Evolutionary conservation across 176 grass and related monocot genomes (phyloP).

Genomic region (Aegilops bicornis): DNA sequence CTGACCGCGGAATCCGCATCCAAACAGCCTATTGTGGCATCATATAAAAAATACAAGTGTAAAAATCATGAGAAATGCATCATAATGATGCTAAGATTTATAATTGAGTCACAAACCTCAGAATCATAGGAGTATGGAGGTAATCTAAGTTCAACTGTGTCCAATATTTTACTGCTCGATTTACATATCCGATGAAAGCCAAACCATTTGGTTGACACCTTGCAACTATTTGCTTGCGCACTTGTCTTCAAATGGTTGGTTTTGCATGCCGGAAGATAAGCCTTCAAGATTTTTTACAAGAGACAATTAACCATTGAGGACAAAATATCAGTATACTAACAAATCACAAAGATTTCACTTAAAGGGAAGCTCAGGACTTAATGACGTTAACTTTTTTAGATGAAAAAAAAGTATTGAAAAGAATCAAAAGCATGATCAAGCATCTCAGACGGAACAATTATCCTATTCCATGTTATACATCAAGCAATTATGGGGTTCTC

Average conservation of each 20-base stretch:
- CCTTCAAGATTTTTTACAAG: slow-evolving; percentile 58
- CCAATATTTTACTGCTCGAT: slow-evolving; percentile 73
- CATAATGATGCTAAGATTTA: slow-evolving; percentile 25
- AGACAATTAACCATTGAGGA: slow-evolving; percentile 16
- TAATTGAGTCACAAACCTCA: slow-evolving; percentile 45
- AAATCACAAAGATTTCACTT: not conserved
- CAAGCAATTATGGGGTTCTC: not conserved
- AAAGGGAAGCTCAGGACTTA: not conserved
- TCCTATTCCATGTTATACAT: not conserved
- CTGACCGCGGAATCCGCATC: slow-evolving; percentile 62
- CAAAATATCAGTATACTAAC: not conserved
- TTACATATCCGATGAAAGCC: slow-evolving; percentile 89
- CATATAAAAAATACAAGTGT: slow-evolving; percentile 12
- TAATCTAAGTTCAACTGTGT: slow-evolving; percentile 65
- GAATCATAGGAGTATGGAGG: slow-evolving; percentile 81
- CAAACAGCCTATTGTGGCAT: slow-evolving; percentile 68
- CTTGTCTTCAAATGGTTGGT: slow-evolving; percentile 59
- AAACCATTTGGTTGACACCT: slow-evolving; percentile 94
- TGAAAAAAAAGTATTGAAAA: not conserved
- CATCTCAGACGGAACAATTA: not conserved
- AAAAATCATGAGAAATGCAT: not conserved
- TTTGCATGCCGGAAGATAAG: slow-evolving; percentile 52
- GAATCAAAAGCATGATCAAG: not conserved
- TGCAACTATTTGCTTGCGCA: slow-evolving; percentile 79
- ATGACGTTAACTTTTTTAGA: not conserved